Conservation (phyloP, 2,329 filamentous ascomycete species). For the Madurella fahalii region DNA sequence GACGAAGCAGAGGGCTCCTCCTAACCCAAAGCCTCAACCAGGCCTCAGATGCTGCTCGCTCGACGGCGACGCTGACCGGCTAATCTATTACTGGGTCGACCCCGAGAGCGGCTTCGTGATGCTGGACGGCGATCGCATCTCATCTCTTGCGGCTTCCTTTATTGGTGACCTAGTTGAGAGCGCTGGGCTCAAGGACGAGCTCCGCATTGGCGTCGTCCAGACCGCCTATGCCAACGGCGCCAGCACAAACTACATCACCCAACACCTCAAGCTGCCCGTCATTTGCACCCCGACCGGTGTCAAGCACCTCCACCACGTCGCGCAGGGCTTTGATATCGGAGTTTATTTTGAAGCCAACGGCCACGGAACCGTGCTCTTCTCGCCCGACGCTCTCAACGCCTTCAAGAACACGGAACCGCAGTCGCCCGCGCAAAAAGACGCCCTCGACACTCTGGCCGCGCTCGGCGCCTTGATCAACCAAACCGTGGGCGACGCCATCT, state of each 20-base stretch:
- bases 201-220: constrained; percentile 92
- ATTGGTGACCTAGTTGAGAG: constrained; percentile 82
- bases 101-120: constrained; percentile 81
- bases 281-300: constrained; percentile 94
- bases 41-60: constrained; percentile 83
- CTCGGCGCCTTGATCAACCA: constrained; percentile 94
- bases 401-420: constrained; percentile 79
- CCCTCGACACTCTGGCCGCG: constrained; percentile 77
- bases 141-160: constrained; percentile 88
- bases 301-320: constrained; percentile 97
- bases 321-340: constrained; percentile 87
- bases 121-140: constrained; percentile 94
- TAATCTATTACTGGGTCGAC: constrained; percentile 58
- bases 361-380: constrained; percentile 95
- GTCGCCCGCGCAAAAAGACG: constrained; percentile 86
- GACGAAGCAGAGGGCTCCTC: constrained; percentile 88
- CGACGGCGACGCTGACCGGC: constrained; percentile 90
- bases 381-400: constrained; percentile 70
- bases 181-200: constrained; percentile 71
- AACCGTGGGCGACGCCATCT: constrained; percentile 92
- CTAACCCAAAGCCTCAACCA: constrained; percentile 69
- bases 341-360: constrained; percentile 99
- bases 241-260: constrained; percentile 85
- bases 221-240: constrained; percentile 97
- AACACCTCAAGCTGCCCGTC: constrained; percentile 81